Evolutionary conservation across 441 rosid genomes (phyloP).

Genomic region (Erodium moschatum): DNA sequence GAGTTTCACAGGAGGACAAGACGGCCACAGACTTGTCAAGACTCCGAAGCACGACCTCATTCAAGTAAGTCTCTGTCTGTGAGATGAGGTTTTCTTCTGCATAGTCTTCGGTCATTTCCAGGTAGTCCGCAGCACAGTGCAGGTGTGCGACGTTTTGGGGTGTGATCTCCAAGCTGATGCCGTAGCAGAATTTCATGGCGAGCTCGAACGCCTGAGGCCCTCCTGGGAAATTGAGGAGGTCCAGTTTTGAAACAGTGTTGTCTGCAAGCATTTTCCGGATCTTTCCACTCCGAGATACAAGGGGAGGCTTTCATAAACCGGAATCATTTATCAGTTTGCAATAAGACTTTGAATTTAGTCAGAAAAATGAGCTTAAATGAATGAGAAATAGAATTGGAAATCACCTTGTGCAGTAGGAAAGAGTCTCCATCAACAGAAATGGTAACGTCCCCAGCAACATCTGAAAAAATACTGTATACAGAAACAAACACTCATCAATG

Average conservation of each 20-base stretch:
- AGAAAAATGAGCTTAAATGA: too few relatives aligned
- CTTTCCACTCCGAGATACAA: slow-evolving; percentile 73
- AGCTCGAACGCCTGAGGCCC: slow-evolving; percentile 69
- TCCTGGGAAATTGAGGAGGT: slow-evolving; percentile 57
- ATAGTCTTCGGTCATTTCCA: slow-evolving; percentile 79
- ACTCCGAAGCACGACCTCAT: slow-evolving; percentile 44
- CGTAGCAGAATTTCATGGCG: slow-evolving; percentile 77
- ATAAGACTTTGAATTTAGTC: too few relatives aligned
- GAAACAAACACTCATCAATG: slow-evolving; percentile 6
- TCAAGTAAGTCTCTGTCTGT: slow-evolving; percentile 50
- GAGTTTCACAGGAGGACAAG: slow-evolving; percentile 45
- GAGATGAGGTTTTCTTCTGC: slow-evolving; percentile 52
- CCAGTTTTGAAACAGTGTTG: slow-evolving; percentile 39
- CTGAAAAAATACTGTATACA: slow-evolving; percentile 61
- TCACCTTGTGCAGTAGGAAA: slow-evolving; percentile 77
- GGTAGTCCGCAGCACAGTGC: slow-evolving; percentile 59
- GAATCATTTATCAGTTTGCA: neutral
- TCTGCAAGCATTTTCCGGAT: slow-evolving; percentile 63
- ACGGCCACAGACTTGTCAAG: slow-evolving; percentile 60
- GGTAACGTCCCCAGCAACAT: slow-evolving; percentile 77
- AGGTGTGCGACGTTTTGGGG: slow-evolving; percentile 50
- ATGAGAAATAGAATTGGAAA: neutral
- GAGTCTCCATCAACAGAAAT: slow-evolving; percentile 63
- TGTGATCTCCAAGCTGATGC: slow-evolving; percentile 79
- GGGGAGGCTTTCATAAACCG: slow-evolving; percentile 52